These are phyloP conservation scores for Talaromyces marneffei DNA, from an alignment of 2,329 filamentous ascomycete genomes.

Conservation along the genomic window DNA sequence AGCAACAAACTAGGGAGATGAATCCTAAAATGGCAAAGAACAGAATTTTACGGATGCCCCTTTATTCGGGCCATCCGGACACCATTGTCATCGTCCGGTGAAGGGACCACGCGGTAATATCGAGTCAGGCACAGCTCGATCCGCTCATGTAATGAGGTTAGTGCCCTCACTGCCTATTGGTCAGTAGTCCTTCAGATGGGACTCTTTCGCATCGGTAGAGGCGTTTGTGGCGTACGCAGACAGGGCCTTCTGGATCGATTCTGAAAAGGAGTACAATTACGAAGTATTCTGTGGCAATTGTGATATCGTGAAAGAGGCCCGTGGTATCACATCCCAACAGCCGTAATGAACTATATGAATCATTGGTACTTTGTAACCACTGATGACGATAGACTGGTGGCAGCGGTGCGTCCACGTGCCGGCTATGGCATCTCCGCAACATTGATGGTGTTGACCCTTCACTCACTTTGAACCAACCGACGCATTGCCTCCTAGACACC, in stretches of 20 bases:
- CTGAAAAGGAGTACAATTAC: neutral
- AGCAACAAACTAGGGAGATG: neutral
- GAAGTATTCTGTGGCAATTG: no score
- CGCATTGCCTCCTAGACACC: neutral
- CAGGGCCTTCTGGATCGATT: neutral
- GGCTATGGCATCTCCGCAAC: neutral
- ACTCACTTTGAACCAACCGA: neutral
- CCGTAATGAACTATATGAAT: neutral
- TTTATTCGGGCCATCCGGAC: neutral
- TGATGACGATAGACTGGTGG: neutral
- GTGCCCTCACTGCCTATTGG: neutral
- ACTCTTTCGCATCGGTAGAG: neutral
- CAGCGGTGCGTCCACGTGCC: neutral
- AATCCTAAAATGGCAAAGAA: neutral
- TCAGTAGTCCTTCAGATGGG: neutral
- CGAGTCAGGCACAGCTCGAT: neutral
- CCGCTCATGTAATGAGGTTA: neutral
- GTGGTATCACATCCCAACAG: neutral
- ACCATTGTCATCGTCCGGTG: neutral
- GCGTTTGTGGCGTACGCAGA: neutral
- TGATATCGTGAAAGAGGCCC: neutral
- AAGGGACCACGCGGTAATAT: neutral
- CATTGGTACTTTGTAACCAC: neutral
- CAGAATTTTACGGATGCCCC: neutral
- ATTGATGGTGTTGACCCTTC: neutral